A percentile compares a stretch with the other conserved stretches of the same genome.
Conservation (phyloP, 371 early-diverging fungal species). For the Haplosporangium sp. region DNA sequence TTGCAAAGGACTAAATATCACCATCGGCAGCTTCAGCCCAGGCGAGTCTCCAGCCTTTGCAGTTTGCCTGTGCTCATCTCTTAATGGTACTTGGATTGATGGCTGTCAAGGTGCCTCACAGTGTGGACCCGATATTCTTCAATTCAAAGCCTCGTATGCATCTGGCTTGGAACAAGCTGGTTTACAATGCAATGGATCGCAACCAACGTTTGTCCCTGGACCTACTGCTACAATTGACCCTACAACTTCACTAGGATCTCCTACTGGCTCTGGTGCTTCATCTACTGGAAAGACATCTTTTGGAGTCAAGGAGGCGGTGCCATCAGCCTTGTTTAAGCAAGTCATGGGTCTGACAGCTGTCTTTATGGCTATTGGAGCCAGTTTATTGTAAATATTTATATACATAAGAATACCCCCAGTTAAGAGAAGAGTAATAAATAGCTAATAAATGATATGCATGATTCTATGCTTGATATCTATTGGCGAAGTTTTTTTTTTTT, state of each 20-base stretch:
- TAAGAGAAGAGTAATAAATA: neutral
- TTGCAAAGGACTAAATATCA: constrained; percentile 30
- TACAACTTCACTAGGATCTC: neutral
- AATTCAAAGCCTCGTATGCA: constrained; percentile 24
- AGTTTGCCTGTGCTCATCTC: constrained; percentile 36
- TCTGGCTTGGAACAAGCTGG: constrained; percentile 15
- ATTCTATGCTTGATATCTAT: no score
- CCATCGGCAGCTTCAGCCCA: constrained; percentile 21
- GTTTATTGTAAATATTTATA: neutral
- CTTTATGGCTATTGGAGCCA: neutral
- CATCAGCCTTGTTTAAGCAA: neutral
- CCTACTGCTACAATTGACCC: neutral
- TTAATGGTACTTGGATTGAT: constrained; percentile 40
- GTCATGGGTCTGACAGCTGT: neutral
- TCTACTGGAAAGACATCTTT: neutral
- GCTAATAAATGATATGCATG: no score
- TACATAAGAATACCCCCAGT: neutral
- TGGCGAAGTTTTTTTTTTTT: no score
- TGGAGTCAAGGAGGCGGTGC: neutral
- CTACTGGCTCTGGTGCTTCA: neutral
- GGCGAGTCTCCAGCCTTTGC: constrained; percentile 16
- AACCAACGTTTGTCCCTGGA: constrained; percentile 21
- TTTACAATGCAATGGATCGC: constrained; percentile 15
- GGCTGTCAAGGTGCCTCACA: constrained; percentile 5
- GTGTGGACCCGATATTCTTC: constrained; percentile 26